These are phyloP conservation scores for Penicillium salamii DNA, from an alignment of 495 filamentous ascomycete species.

Conservation along the genomic window DNA sequence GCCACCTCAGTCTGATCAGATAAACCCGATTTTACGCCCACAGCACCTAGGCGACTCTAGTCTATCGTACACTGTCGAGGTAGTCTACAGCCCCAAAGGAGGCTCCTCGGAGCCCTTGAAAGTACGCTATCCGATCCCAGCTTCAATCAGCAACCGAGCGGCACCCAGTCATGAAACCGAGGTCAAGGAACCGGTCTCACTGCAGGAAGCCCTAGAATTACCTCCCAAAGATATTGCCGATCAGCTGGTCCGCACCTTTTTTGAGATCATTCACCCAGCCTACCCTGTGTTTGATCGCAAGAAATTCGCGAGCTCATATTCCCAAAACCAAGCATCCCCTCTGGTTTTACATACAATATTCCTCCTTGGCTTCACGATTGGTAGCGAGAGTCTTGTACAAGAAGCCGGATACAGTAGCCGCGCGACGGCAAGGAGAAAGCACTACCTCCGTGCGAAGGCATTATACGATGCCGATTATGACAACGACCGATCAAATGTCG, in stretches of 20 bases:
- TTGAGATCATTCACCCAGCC: conserved; percentile 12
- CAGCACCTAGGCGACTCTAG: background rate
- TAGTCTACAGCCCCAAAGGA: conserved; percentile 3
- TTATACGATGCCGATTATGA: conserved; percentile 23
- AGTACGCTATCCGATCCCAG: conserved; percentile 11
- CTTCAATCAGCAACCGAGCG: conserved; percentile 5
- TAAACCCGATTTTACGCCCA: too few relatives aligned
- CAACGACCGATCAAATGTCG: conserved; percentile 12
- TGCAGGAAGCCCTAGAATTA: conserved; percentile 9
- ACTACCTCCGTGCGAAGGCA: conserved; percentile 19
- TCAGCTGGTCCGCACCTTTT: conserved; percentile 8
- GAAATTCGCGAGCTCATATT: conserved; percentile 7
- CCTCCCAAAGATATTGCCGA: conserved; percentile 2
- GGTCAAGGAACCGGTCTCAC: conserved; percentile 3
- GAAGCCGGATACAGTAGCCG: conserved; percentile 12
- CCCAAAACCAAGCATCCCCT: background rate
- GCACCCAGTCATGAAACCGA: background rate
- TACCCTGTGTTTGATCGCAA: conserved; percentile 16
- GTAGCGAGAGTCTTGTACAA: background rate
- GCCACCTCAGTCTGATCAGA: too few relatives aligned
- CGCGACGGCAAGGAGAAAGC: conserved; percentile 12
- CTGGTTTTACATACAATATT: too few relatives aligned
- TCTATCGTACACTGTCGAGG: conserved; percentile 7
- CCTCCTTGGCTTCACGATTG: too few relatives aligned
- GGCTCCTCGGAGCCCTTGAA: conserved; percentile 7